phyloP scores from a whole-genome alignment of 805 yeast genomes.

The Phaffomyces antillensis region DNA sequence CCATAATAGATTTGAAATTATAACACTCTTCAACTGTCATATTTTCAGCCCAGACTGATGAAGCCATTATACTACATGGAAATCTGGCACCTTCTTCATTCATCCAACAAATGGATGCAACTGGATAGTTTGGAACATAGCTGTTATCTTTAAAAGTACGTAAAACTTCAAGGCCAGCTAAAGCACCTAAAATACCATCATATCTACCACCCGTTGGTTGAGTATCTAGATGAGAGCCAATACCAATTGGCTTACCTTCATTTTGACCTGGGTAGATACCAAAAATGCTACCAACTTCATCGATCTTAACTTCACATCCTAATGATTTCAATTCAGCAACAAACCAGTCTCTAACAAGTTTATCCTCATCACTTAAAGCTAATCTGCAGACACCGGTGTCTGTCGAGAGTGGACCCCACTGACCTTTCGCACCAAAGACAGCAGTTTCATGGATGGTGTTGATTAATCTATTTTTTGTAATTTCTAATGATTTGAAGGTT shows the following conservation, averaged over 20 bases:
- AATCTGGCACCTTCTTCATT: constrained; percentile 78
- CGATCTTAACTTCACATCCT: constrained; percentile 55
- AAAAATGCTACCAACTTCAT: constrained; percentile 63
- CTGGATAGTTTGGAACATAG: constrained; percentile 55
- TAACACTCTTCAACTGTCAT: constrained; percentile 42
- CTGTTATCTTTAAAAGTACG: constrained; percentile 56
- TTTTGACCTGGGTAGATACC: constrained; percentile 54
- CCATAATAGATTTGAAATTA: constrained; percentile 46
- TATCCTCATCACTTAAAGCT: constrained; percentile 57
- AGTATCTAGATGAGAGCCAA: constrained; percentile 71
- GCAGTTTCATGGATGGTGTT: constrained; percentile 59
- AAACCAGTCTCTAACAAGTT: constrained; percentile 61
- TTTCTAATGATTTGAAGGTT: constrained; percentile 14
- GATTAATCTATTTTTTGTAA: constrained; percentile 38
- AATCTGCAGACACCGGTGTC: constrained; percentile 66
- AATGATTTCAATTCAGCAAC: constrained; percentile 40
- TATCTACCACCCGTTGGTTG: constrained; percentile 77
- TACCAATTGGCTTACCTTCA: constrained; percentile 48
- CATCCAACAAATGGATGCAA: constrained; percentile 63
- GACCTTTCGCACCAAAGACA: constrained; percentile 52
- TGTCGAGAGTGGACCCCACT: constrained; percentile 46
- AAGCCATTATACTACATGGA: constrained; percentile 61
- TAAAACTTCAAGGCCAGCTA: constrained; percentile 59
- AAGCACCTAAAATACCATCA: constrained; percentile 67
- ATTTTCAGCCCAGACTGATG: constrained; percentile 60